These are phyloP conservation scores for Tolypocladium ophioglossoides DNA, from an alignment of 2,329 filamentous ascomycete species.

Conservation along the genomic window DNA sequence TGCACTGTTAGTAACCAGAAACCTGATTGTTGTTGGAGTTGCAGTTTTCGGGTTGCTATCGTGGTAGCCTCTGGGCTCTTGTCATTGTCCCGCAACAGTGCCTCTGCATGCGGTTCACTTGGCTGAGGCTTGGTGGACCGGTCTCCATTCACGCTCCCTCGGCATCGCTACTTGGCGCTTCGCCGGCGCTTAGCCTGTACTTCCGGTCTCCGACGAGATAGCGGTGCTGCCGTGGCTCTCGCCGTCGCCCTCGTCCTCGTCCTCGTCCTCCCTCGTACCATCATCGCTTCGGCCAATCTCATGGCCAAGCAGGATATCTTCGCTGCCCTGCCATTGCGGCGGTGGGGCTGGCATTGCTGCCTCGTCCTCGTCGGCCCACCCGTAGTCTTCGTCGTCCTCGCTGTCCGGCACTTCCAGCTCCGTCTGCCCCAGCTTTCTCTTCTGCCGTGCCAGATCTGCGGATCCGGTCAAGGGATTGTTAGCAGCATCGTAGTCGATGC, in stretches of 20 bases:
- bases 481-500: constrained; percentile 27
- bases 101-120: background rate
- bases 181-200: constrained; percentile 15
- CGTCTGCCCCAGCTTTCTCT: constrained; percentile 53
- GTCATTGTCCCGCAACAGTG: background rate
- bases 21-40: no score
- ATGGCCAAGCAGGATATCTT: constrained; percentile 47
- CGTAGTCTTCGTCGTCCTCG: constrained; percentile 60
- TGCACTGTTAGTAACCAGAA: background rate
- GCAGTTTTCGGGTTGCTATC: background rate
- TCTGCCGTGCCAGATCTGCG: constrained; percentile 33
- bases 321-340: constrained; percentile 59
- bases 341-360: constrained; percentile 47
- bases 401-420: constrained; percentile 51
- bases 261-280: constrained; percentile 15
- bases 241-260: constrained; percentile 13
- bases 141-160: constrained; percentile 3
- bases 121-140: constrained; percentile 2
- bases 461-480: constrained; percentile 20
- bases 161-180: constrained; percentile 16
- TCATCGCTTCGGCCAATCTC: constrained; percentile 30
- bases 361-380: constrained; percentile 59
- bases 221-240: constrained; percentile 3
- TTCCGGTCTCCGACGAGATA: constrained; percentile 7
- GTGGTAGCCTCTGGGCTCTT: background rate